Conservation (phyloP, 306 rosid species). For the Alnus glutinosa region DNA sequence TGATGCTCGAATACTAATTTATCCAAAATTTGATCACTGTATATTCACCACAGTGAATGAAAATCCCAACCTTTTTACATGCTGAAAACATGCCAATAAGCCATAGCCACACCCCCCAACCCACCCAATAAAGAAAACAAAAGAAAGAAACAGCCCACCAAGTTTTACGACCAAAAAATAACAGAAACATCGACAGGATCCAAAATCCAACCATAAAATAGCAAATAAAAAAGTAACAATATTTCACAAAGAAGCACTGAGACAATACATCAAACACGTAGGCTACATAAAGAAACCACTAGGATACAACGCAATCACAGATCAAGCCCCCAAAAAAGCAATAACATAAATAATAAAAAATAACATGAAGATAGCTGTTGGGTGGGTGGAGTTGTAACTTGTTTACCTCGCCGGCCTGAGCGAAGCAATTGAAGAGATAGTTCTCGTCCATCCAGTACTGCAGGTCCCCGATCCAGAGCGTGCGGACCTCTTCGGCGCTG, state of each 20-base stretch:
- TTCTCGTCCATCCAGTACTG: constrained; percentile 97
- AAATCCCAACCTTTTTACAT: background rate
- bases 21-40: background rate
- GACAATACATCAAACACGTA: background rate
- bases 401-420: constrained; percentile 79
- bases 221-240: background rate
- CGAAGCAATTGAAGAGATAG: constrained; percentile 62
- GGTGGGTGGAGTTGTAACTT: background rate
- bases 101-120: background rate
- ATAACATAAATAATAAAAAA: background rate
- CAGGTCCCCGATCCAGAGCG: constrained; percentile 97
- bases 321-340: background rate
- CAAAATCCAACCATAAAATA: background rate
- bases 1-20: background rate
- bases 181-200: background rate
- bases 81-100: background rate
- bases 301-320: background rate
- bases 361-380: background rate
- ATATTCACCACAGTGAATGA: background rate
- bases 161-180: background rate
- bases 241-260: background rate
- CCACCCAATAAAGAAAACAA: background rate
- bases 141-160: background rate
- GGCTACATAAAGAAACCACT: background rate
- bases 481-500: constrained; percentile 78